These are phyloP conservation scores for Camellia japonica DNA, from an alignment of 148 eudicot genomes.

Conservation along the genomic window DNA sequence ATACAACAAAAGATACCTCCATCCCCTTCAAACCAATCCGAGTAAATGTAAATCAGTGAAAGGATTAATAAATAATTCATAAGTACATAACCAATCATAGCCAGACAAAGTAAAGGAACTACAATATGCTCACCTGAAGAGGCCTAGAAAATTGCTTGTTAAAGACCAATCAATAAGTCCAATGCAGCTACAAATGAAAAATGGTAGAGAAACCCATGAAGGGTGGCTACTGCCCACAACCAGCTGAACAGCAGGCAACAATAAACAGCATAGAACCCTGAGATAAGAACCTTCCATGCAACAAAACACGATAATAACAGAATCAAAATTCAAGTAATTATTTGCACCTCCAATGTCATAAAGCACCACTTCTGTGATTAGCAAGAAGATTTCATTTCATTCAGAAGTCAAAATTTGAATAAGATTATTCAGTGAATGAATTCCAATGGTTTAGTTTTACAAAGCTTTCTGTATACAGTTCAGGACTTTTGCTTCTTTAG, in stretches of 20 bases:
- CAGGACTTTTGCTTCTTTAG: too few species aligned
- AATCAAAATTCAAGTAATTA: slow-evolving; percentile 12
- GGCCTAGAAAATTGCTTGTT: slow-evolving; percentile 38
- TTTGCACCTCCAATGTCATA: not conserved
- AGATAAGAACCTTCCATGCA: slow-evolving; percentile 33
- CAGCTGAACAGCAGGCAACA: slow-evolving; percentile 42
- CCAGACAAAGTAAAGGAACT: not conserved
- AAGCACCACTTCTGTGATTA: too few species aligned
- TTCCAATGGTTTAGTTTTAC: too few species aligned
- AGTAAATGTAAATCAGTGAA: slow-evolving; percentile 18
- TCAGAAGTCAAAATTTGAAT: too few species aligned
- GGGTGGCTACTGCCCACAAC: slow-evolving; percentile 38
- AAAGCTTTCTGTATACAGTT: too few species aligned
- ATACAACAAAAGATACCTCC: slow-evolving; percentile 77
- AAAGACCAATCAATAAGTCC: slow-evolving; percentile 49
- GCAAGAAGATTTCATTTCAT: too few species aligned
- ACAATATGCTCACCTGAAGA: slow-evolving; percentile 34
- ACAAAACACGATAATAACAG: slow-evolving; percentile 6
- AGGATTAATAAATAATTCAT: not conserved
- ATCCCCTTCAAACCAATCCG: slow-evolving; percentile 58
- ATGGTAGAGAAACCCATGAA: slow-evolving; percentile 44
- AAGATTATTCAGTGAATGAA: too few species aligned
- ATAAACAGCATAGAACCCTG: slow-evolving; percentile 30
- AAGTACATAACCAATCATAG: not conserved
- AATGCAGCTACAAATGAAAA: slow-evolving; percentile 44